Evolutionary conservation across 2,329 filamentous ascomycete species (phyloP), one percentile per base, ranked within the genome.

Genomic region (Talaromyces atroroseus): DNA sequence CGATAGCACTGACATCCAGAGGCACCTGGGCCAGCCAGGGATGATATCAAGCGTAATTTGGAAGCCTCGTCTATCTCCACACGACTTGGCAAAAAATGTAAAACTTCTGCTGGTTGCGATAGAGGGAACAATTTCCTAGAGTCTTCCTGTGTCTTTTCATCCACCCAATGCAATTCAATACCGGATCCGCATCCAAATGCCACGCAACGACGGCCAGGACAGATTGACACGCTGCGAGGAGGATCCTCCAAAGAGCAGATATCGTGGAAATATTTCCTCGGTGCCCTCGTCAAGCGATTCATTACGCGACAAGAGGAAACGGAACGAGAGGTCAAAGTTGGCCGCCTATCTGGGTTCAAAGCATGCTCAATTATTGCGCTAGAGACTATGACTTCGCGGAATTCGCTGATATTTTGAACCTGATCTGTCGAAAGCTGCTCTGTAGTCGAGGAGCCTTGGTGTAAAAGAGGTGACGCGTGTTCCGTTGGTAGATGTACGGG

Each of bases 161-260:
- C 76, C 12, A 80, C 68, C 78, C 82, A 88, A 64, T 86, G 83
- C 40, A 87, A 71, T 64, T 87, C 84, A 52, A 87, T 81, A 1
- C 84, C 82, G 7, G 78, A 75, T 12, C 79, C 78, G 60, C 82
- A 86, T 14, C 85, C 85, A 71, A 87, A 88, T 8, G 83, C 84
- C 34, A 86, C 81, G 61, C 83, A 86, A 51, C 79, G 78, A 47
- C 82, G 77, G 57, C 84, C 81, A n/a, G 84, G 84, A 61, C 82
- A 86, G 34, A 88, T 80, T 0, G 84, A 81, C 10, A 87, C 79
- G 40, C 82, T 85, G n/a, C 81, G 78, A 12, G 85, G 85, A 16
- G 81, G 81, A 60, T 87, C 83, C 53, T 86, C 80, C 38, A 79
- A 70, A 1, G 79, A 82, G 64, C 84, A 86, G 42, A 88, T 64